Conservation (phyloP, 768 basidiomycete species). For the Fomitopsis pulvina region DNA sequence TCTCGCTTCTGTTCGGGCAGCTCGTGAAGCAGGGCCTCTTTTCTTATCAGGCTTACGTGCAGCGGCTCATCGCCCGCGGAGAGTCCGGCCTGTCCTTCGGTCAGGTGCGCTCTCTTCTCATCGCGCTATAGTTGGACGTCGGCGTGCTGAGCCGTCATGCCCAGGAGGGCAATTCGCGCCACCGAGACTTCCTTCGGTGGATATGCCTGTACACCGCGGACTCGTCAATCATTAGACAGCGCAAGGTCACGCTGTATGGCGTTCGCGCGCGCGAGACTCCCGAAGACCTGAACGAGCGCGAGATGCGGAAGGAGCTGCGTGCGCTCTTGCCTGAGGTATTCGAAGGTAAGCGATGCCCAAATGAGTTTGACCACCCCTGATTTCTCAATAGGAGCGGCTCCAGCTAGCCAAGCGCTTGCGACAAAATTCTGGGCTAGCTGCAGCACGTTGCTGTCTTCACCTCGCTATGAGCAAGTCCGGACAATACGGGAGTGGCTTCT, state of each 20-base stretch:
- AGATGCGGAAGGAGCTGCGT: conserved; percentile 67
- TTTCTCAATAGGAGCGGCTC: conserved; percentile 10
- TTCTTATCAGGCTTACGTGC: conserved; percentile 69
- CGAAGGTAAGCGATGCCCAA: conserved; percentile 35
- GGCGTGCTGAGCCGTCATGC: not conserved
- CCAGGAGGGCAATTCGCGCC: conserved; percentile 49
- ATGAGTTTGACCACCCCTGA: not conserved
- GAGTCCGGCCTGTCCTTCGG: conserved; percentile 51
- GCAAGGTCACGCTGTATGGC: conserved; percentile 65
- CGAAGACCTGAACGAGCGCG: conserved; percentile 63
- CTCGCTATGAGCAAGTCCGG: conserved; percentile 71
- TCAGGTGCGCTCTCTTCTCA: conserved; percentile 36
- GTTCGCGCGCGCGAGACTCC: conserved; percentile 60
- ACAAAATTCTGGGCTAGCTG: conserved; percentile 32
- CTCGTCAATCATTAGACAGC: conserved; percentile 56
- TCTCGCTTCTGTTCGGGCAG: conserved; percentile 66
- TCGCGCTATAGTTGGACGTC: not conserved
- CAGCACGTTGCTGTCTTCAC: conserved; percentile 40
- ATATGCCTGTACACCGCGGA: conserved; percentile 62
- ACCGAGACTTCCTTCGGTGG: conserved; percentile 63
- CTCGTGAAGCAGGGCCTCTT: conserved; percentile 66
- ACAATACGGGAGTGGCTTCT: conserved; percentile 68
- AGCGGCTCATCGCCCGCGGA: conserved; percentile 75
- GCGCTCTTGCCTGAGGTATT: conserved; percentile 61
- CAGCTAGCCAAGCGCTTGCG: conserved; percentile 3